These are phyloP conservation scores for Agastache rugosa DNA, from an alignment of 257 asterid species.

Conservation along the genomic window DNA sequence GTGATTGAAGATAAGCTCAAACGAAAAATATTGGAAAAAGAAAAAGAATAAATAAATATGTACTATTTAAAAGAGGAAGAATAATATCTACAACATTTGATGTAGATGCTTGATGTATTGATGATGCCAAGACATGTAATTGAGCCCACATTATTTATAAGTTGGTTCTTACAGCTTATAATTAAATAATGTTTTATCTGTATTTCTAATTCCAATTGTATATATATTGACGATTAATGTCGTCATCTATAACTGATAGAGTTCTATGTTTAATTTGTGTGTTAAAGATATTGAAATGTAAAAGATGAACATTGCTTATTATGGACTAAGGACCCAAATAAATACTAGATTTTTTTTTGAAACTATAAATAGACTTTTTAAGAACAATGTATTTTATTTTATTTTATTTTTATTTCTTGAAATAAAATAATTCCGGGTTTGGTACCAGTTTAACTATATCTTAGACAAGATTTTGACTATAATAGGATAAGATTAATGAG, in stretches of 20 bases:
- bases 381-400: too few species aligned
- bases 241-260: background rate
- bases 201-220: background rate
- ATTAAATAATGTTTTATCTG: background rate
- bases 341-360: too few species aligned
- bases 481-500: slow-evolving; percentile 22
- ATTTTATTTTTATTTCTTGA: background rate
- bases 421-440: background rate
- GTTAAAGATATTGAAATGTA: too few species aligned
- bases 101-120: background rate
- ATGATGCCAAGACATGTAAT: background rate
- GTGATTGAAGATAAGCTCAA: slow-evolving; percentile 35
- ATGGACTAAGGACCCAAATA: background rate
- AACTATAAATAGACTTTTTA: too few species aligned
- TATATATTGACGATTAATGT: too few species aligned
- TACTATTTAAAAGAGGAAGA: background rate
- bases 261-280: too few species aligned
- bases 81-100: background rate
- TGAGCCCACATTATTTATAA: too few species aligned
- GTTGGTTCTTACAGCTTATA: background rate
- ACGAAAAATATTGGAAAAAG: background rate
- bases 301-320: background rate
- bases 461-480: background rate
- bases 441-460: background rate
- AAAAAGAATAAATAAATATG: background rate